These are phyloP conservation scores for Pichia cactophila DNA, from an alignment of 1,139 yeast genomes.

Conservation along the genomic window DNA sequence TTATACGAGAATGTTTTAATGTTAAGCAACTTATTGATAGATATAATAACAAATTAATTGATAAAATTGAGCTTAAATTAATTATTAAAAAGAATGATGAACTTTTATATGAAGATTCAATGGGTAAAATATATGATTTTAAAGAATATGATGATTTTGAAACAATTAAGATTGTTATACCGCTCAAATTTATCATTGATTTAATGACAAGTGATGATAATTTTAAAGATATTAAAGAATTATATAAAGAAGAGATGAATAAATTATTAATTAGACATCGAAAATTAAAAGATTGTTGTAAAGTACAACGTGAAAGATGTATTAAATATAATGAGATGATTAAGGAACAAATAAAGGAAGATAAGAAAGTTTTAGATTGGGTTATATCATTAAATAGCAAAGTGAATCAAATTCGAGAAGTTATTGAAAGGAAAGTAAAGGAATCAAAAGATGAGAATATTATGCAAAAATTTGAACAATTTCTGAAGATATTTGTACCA, in stretches of 20 bases:
- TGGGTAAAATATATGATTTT: background rate
- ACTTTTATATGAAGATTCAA: background rate
- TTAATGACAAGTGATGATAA: background rate
- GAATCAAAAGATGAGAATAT: background rate
- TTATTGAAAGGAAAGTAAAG: background rate
- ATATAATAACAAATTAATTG: background rate
- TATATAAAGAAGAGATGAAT: background rate
- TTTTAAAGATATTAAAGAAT: background rate
- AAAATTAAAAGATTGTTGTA: slow-evolving; percentile 4
- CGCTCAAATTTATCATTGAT: background rate
- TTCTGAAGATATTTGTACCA: background rate
- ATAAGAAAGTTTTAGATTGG: slow-evolving; percentile 7
- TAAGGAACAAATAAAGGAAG: background rate
- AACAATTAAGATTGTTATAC: background rate
- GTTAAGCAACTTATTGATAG: background rate
- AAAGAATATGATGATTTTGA: background rate
- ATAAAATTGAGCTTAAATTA: background rate
- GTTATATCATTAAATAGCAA: background rate
- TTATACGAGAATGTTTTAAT: background rate
- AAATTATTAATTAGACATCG: slow-evolving; percentile 2
- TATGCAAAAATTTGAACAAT: background rate
- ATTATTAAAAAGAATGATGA: background rate
- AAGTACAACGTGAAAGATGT: slow-evolving; percentile 1
- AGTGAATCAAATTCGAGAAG: background rate
- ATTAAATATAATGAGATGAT: background rate